A percentile compares a stretch with the other conserved stretches of the same genome.
Conservation (phyloP, 2,329 filamentous ascomycete genomes). For the Talaromyces sp. region DNA sequence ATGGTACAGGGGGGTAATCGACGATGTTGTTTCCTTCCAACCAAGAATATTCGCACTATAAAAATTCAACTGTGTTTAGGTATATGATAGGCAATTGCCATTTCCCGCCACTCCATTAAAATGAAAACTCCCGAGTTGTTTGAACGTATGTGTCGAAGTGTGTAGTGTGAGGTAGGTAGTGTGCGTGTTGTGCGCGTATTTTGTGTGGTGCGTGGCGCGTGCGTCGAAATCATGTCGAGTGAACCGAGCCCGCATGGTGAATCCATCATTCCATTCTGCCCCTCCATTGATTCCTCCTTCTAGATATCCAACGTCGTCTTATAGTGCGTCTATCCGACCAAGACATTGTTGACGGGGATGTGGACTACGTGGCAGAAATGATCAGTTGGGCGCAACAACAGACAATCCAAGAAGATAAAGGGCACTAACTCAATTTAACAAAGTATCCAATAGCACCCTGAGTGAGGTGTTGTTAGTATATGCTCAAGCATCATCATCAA, state of each 20-base stretch:
- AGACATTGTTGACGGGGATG: constrained; percentile 48
- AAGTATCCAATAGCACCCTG: constrained; percentile 54
- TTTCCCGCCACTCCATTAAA: not conserved
- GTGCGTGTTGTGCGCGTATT: not conserved
- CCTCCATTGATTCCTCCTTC: not conserved
- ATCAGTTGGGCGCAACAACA: not conserved
- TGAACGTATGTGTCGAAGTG: not conserved
- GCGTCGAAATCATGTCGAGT: not conserved
- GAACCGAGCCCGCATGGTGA: not conserved
- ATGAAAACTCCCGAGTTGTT: not conserved
- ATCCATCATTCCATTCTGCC: not conserved
- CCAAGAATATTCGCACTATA: not conserved
- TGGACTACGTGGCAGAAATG: constrained; percentile 34
- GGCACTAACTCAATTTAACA: constrained; percentile 53
- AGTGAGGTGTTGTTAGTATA: constrained; percentile 10
- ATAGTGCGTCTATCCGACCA: constrained; percentile 42
- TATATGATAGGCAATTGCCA: not conserved
- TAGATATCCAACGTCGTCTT: not conserved
- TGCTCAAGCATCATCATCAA: not conserved
- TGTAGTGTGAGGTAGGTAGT: not conserved
- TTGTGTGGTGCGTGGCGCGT: not conserved
- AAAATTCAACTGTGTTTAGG: not conserved
- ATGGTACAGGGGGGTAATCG: not conserved
- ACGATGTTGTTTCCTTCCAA: not conserved
- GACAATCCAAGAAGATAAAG: not conserved